These are phyloP conservation scores for Telfairia occidentalis DNA, from an alignment of 331 rosid species.

Conservation along the genomic window DNA sequence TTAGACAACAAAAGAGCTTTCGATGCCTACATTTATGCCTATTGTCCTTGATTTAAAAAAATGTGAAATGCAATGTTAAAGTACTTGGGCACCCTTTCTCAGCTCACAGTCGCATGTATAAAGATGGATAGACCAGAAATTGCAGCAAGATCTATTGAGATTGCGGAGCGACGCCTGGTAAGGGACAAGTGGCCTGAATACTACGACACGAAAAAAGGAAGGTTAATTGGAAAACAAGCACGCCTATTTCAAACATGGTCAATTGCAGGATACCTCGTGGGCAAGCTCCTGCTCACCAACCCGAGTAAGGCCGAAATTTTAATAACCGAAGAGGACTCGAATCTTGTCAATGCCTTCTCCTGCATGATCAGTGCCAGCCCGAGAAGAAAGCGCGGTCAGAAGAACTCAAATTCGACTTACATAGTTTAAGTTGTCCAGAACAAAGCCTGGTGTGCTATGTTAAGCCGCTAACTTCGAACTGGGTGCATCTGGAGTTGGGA, in stretches of 20 bases:
- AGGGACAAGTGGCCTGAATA: constrained; percentile 83
- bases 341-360: constrained; percentile 58
- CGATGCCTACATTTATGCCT: neutral
- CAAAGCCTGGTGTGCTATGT: neutral
- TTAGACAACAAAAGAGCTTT: neutral
- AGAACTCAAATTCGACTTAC: constrained; percentile 41
- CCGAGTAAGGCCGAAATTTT: constrained; percentile 63
- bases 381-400: constrained; percentile 52
- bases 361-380: constrained; percentile 51
- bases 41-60: neutral
- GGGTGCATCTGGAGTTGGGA: neutral
- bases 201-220: constrained; percentile 56
- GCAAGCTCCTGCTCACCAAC: constrained; percentile 58
- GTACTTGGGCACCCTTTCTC: constrained; percentile 19
- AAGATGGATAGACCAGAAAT: constrained; percentile 73
- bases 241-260: constrained; percentile 71
- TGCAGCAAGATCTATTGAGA: constrained; percentile 58
- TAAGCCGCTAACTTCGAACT: neutral
- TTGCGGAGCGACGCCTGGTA: constrained; percentile 50
- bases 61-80: neutral
- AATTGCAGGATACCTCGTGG: constrained; percentile 71
- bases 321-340: constrained; percentile 70
- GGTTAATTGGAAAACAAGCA: constrained; percentile 68
- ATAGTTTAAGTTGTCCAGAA: constrained; percentile 32
- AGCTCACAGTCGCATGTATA: constrained; percentile 82